These are phyloP conservation scores for Asterella californica DNA, from an alignment of 225 moss, liverwort and hornwort genomes.

Conservation along the genomic window DNA sequence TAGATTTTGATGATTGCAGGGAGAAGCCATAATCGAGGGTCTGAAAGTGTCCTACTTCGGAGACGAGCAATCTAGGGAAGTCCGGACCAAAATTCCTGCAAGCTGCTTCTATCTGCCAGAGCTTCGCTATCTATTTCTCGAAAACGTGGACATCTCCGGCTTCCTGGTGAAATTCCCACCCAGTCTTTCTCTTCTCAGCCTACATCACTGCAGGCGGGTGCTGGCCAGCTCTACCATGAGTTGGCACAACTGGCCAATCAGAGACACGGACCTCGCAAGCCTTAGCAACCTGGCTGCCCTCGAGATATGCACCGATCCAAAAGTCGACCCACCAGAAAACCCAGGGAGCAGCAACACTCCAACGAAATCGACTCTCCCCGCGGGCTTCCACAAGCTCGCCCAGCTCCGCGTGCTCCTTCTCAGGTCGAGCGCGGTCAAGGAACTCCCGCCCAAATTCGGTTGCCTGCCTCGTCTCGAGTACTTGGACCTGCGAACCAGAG, in stretches of 20 bases:
- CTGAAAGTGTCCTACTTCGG: constrained; percentile 20
- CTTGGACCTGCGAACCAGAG: constrained; percentile 17
- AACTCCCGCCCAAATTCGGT: constrained; percentile 22
- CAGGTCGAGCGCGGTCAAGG: constrained; percentile 17
- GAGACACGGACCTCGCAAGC: constrained; percentile 19
- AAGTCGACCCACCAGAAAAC: constrained; percentile 5
- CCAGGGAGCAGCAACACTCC: neutral
- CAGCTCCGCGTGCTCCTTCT: constrained; percentile 19
- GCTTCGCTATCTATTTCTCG: constrained; percentile 17
- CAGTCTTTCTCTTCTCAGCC: constrained; percentile 16
- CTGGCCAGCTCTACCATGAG: constrained; percentile 17
- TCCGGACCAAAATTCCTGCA: constrained; percentile 6
- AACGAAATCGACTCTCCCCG: constrained; percentile 1
- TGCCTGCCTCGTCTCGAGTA: constrained; percentile 20
- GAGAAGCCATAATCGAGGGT: constrained; percentile 3
- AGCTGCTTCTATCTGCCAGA: constrained; percentile 15
- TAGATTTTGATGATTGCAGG: constrained; percentile 2
- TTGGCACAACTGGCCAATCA: constrained; percentile 26
- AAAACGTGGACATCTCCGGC: constrained; percentile 24
- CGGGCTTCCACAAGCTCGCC: constrained; percentile 16
- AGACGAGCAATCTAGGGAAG: constrained; percentile 1
- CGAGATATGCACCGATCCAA: constrained; percentile 21
- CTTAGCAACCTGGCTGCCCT: constrained; percentile 20
- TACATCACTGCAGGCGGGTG: constrained; percentile 23
- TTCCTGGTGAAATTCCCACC: constrained; percentile 16